phyloP scores from a whole-genome alignment of 768 basidiomycete species.

The Naganishia onofrii region DNA sequence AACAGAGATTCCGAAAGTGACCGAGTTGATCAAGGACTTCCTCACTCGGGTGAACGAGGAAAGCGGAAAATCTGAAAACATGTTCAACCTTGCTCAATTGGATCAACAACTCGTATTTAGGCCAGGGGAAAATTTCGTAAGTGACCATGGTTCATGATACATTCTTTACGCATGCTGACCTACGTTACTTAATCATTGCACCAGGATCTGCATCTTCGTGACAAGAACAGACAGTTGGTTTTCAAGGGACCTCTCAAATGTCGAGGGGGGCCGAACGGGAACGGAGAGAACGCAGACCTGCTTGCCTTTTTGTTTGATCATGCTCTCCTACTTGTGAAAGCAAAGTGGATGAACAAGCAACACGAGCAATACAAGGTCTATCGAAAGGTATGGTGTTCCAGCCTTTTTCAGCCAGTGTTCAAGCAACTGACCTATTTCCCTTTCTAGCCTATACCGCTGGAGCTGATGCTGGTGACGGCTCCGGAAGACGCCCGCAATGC shows the following conservation, averaged over 20 bases:
- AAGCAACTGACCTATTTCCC: not conserved
- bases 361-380: conserved; percentile 91
- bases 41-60: conserved; percentile 84
- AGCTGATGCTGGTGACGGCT: conserved; percentile 77
- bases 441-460: conserved; percentile 88
- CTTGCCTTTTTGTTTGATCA: conserved; percentile 96
- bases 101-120: conserved; percentile 87
- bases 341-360: conserved; percentile 68
- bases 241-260: conserved; percentile 88
- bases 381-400: conserved; percentile 67
- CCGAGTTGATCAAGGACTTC: conserved; percentile 75
- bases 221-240: conserved; percentile 85
- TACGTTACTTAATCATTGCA: not conserved
- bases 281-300: conserved; percentile 77
- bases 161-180: not conserved
- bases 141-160: conserved; percentile 44
- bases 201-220: conserved; percentile 78
- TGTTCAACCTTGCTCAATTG: conserved; percentile 90
- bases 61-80: conserved; percentile 91
- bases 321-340: conserved; percentile 85
- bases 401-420: not conserved
- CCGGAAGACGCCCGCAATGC: conserved; percentile 65
- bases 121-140: conserved; percentile 82
- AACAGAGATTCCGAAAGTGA: conserved; percentile 68
- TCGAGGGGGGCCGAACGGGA: conserved; percentile 63